Evolutionary conservation across 2,329 filamentous ascomycete genomes (phyloP), one percentile per base, ranked within the genome.

Genomic region (Westerdykella sp.): DNA sequence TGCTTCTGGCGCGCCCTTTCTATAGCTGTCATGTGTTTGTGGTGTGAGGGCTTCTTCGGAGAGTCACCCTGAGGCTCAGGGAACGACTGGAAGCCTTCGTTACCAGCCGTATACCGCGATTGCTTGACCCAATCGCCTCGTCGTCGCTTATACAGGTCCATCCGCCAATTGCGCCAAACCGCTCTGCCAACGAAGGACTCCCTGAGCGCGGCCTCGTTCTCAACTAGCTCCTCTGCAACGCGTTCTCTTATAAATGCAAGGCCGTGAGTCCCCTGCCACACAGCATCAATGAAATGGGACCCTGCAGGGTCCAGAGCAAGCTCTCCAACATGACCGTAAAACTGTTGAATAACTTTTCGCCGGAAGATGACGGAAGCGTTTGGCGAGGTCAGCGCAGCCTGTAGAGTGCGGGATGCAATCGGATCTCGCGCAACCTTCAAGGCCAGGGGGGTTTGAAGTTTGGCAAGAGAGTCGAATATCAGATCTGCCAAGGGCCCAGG

Each of bases 111-210:
- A 44, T 64, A 63, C 41, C 81, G 81, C 10, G 77, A 77, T 51
- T 79, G 74, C 44, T 71, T 72, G 44, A 81, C 72, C 84, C 84
- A 87, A 43, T 85, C 81, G 5, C 69, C 71, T 34, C 79, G 70
- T 41, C 75, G 70, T 22, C 81, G 71, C 58, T 81, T 83, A 65
- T 83, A 87, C 5, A 84, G 65, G 63, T 87, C 84, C 77, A 87
- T 83, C 30, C 73, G 76, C 83, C 84, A 87, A 57, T 86, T 87
- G 50, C 80, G 74, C 82, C 83, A 86, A 10, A 87, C 82, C 3
- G 79, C 80, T 28, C 83, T 71, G 2, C 84, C 84, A 16, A 80
- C 73, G 30, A 75, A 77, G 1, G 77, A 81, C 44, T 85, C 80
- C n/a, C 83, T 74, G 14, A 87, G 63, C 1, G 68, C 56, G n/a